A percentile compares a stretch with the other conserved stretches of the same genome.
Conservation (phyloP, 805 yeast species). For the Suhomyces xylopsoci region DNA sequence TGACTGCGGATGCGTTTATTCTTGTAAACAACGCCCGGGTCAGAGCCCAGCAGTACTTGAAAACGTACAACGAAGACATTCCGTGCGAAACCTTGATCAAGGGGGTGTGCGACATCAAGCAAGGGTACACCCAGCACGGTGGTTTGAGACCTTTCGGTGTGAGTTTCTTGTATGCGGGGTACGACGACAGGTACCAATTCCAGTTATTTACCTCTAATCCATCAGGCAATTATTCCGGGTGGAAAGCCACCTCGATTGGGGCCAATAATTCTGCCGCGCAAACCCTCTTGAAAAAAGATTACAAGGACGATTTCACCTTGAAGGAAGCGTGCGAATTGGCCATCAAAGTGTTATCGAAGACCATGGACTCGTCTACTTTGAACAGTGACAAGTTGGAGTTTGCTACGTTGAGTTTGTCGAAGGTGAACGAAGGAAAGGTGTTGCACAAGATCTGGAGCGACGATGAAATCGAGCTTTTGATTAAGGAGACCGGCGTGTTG, state of each 20-base stretch:
- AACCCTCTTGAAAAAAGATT: constrained; percentile 91
- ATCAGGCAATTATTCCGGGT: constrained; percentile 94
- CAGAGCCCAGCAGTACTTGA: constrained; percentile 78
- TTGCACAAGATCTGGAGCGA: constrained; percentile 78
- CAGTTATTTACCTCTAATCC: constrained; percentile 96
- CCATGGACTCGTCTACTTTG: constrained; percentile 84
- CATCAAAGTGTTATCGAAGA: constrained; percentile 85
- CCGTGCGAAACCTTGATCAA: constrained; percentile 92
- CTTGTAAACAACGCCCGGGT: constrained; percentile 84
- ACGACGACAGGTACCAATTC: constrained; percentile 83
- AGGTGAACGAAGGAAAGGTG: constrained; percentile 48
- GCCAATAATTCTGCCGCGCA: constrained; percentile 96
- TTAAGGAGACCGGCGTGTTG: constrained; percentile 69
- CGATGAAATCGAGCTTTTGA: constrained; percentile 66
- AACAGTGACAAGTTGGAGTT: constrained; percentile 91
- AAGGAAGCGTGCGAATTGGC: constrained; percentile 85
- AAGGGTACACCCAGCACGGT: constrained; percentile 98
- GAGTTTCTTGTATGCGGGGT: constrained; percentile 92
- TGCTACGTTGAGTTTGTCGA: constrained; percentile 65
- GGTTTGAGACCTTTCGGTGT: constrained; percentile 99
- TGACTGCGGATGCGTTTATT: constrained; percentile 95
- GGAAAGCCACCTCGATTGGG: constrained; percentile 98
- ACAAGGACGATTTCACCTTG: constrained; percentile 72
- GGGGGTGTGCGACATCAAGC: constrained; percentile 87
- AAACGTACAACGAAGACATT: constrained; percentile 85